Base-by-base conservation (phyloP, 371 early-diverging fungal species). In the Zychaea mexicana region DNA sequence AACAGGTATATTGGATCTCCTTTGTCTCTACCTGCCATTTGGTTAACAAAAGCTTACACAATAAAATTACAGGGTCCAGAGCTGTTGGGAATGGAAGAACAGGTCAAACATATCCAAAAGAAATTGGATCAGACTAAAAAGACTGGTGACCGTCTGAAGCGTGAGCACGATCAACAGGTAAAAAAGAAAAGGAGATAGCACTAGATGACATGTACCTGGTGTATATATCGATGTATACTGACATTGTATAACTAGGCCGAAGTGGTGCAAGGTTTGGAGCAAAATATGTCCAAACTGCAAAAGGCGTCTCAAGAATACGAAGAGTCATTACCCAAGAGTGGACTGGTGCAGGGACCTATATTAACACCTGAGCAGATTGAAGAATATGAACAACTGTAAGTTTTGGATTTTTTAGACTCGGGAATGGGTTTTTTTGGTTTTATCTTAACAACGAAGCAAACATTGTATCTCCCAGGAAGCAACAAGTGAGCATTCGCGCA, bases 401-500 rank as follows among this genome's bases (percentile, higher is more conserved):
- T 62, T 52, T 21, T 45, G 8, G 3, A 0, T 42, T 7, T 21
- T 7, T 46, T n/a, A 46, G 9, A 21, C n/a, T n/a, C n/a, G n/a
- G n/a, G n/a, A n/a, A n/a, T n/a, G n/a, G n/a, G n/a, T n/a, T n/a
- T n/a, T n/a, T n/a, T n/a, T n/a, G n/a, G n/a, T n/a, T n/a, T n/a
- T n/a, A n/a, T n/a, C n/a, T n/a, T n/a, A n/a, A n/a, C n/a, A n/a
- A n/a, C n/a, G n/a, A n/a, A n/a, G 13, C n/a, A 52, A 38, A 57
- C 2, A 10, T 52, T 36, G 46, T 45, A 17, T 36, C n/a, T 56
- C 60, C 21, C 33, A 88, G 89, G 58, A 90, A 90, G 58, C 92
- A 92, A 65, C 84, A 90, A 70, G 89, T 91, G 26, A 88, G 85
- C 32, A 63, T 83, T 21, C 78, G 75, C 31, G 90, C 91, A 1